phyloP scores from a whole-genome alignment of 2,329 filamentous ascomycete genomes.

The Talaromyces marneffei region DNA sequence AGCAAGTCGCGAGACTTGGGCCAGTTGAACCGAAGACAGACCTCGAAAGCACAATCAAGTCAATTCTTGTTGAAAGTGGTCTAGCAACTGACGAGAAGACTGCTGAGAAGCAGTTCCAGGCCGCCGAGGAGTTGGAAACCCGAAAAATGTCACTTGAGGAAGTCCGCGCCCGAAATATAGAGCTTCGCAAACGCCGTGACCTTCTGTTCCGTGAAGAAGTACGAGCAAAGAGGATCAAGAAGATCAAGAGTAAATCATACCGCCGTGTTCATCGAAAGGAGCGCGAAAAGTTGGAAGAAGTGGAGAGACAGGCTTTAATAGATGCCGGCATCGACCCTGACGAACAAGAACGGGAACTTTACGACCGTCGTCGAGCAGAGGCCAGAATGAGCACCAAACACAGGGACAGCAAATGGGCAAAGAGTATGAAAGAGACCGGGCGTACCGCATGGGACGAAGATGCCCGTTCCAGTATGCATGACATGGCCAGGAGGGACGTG shows the following conservation, averaged over 20 bases:
- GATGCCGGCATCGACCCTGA: constrained; percentile 56
- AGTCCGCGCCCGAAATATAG: constrained; percentile 64
- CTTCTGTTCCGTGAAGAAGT: constrained; percentile 83
- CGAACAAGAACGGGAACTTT: constrained; percentile 59
- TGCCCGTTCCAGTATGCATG: constrained; percentile 67
- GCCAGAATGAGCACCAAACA: constrained; percentile 82
- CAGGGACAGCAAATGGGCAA: constrained; percentile 87
- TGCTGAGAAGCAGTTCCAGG: constrained; percentile 60
- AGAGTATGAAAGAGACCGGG: constrained; percentile 71
- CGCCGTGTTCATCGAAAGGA: constrained; percentile 85
- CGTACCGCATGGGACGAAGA: constrained; percentile 85
- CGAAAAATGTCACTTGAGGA: constrained; percentile 69
- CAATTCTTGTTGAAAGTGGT: constrained; percentile 85
- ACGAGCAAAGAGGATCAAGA: constrained; percentile 87
- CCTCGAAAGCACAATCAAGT: constrained; percentile 77
- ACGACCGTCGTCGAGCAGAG: constrained; percentile 70
- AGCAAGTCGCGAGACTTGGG: constrained; percentile 50
- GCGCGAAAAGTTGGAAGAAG: constrained; percentile 53
- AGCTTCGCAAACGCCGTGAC: constrained; percentile 75
- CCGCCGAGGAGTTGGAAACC: constrained; percentile 62
- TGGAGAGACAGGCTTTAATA: constrained; percentile 53
- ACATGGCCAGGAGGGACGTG: constrained; percentile 76
- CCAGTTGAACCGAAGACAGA: constrained; percentile 65
- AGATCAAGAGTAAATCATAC: constrained; percentile 97
- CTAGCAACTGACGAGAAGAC: constrained; percentile 57